phyloP scores from a whole-genome alignment of 2,329 filamentous ascomycete species.

The Cladosporium phlei region DNA sequence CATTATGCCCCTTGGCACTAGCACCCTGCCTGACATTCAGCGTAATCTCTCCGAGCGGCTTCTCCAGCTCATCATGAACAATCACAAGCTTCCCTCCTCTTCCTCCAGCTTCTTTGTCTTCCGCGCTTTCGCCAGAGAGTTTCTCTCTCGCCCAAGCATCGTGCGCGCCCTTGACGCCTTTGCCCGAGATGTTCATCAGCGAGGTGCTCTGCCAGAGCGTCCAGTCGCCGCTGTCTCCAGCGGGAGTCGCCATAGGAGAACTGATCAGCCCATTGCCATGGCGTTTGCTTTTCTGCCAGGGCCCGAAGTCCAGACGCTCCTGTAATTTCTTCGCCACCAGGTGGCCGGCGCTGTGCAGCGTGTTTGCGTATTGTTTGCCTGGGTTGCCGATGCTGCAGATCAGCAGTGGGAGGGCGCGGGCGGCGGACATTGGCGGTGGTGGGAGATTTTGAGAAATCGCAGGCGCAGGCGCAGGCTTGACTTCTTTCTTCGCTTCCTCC shows the following conservation, averaged over 20 bases:
- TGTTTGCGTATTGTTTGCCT: conserved; percentile 62
- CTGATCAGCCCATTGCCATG: conserved; percentile 50
- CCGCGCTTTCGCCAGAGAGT: conserved; percentile 36
- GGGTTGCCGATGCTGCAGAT: conserved; percentile 88
- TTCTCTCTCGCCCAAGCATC: conserved; percentile 41
- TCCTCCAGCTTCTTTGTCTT: too few species aligned
- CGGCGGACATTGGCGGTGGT: conserved; percentile 23
- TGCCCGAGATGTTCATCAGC: conserved; percentile 80
- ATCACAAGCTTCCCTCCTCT: conserved; percentile 66
- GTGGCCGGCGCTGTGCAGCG: conserved; percentile 85
- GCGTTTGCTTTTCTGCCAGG: conserved; percentile 37
- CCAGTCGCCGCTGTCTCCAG: conserved; percentile 37
- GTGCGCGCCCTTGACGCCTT: conserved; percentile 64
- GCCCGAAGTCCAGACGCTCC: conserved; percentile 38
- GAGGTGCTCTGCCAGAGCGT: conserved; percentile 70
- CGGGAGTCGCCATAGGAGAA: conserved; percentile 35
- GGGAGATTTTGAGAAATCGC: conserved; percentile 13
- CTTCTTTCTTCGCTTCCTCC: neutral
- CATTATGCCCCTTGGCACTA: conserved; percentile 43
- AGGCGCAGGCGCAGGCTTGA: too few species aligned
- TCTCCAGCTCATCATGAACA: conserved; percentile 85
- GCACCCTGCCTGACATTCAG: conserved; percentile 52
- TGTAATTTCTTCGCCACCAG: conserved; percentile 62
- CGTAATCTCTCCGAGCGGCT: conserved; percentile 61
- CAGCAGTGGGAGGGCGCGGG: conserved; percentile 52